Percentiles rank a stretch among this genome's conserved stretches.
These are phyloP conservation scores for Aquilaria yunnanensis DNA, from an alignment of 345 rosid species.

Conservation along the genomic window DNA sequence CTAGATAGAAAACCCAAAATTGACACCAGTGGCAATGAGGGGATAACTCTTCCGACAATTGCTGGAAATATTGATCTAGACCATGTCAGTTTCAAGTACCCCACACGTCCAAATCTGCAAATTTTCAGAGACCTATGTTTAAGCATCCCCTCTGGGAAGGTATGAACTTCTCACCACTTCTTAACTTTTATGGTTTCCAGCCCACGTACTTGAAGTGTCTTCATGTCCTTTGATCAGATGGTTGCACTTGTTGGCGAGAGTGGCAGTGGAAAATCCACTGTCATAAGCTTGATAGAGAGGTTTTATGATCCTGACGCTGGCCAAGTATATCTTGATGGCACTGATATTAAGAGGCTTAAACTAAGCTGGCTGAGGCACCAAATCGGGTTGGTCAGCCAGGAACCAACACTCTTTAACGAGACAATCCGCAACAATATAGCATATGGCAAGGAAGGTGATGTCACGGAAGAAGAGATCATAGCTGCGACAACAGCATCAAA, in stretches of 20 bases:
- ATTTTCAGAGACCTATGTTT: slow-evolving; percentile 22
- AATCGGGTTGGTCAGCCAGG: slow-evolving; percentile 33
- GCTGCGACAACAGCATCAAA: slow-evolving; percentile 28
- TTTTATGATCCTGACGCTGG: slow-evolving; percentile 34
- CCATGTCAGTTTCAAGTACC: slow-evolving; percentile 26
- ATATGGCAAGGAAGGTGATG: slow-evolving; percentile 23
- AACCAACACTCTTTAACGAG: slow-evolving; percentile 18
- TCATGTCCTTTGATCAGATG: slow-evolving; percentile 10
- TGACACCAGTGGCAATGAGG: slow-evolving; percentile 24
- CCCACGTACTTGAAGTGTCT: no score
- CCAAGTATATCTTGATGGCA: slow-evolving; percentile 22
- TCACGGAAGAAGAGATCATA: slow-evolving; percentile 24
- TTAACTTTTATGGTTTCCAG: no score
- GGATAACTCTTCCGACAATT: slow-evolving; percentile 11
- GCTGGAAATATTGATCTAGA: slow-evolving; percentile 22
- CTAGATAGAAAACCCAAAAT: slow-evolving; percentile 24
- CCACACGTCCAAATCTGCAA: slow-evolving; percentile 27
- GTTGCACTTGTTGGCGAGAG: slow-evolving; percentile 36
- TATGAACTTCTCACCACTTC: neutral
- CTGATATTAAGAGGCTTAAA: slow-evolving; percentile 20
- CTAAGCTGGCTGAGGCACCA: slow-evolving; percentile 28
- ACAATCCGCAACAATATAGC: slow-evolving; percentile 29
- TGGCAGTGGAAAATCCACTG: slow-evolving; percentile 33
- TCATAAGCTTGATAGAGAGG: slow-evolving; percentile 22
- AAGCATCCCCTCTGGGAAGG: slow-evolving; percentile 25